Evolutionary conservation across 176 grass and related monocot genomes (phyloP).

Genomic region (Pontederia crassipes): DNA sequence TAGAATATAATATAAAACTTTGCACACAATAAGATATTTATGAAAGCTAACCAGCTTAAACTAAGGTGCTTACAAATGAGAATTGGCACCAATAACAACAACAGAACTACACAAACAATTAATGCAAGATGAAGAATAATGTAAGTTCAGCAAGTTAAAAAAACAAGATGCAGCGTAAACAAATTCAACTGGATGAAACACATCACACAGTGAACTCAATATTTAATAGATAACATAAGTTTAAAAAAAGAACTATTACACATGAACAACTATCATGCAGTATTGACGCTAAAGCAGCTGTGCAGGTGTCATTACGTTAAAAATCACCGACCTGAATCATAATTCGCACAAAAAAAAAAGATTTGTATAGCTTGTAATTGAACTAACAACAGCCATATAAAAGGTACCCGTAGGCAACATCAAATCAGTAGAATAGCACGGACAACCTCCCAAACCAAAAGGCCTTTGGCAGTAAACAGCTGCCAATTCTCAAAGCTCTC

Average conservation of each 20-base stretch:
- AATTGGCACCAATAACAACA: no score
- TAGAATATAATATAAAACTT: neutral
- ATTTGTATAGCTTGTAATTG: neutral
- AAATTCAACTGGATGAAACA: no score
- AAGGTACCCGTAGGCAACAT: neutral
- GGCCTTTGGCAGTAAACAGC: neutral
- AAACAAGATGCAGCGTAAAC: no score
- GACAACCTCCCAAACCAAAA: neutral
- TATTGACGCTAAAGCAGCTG: no score
- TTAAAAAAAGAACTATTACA: no score
- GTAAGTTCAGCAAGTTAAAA: no score
- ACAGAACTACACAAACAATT: no score
- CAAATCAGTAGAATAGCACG: neutral
- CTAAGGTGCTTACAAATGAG: neutral
- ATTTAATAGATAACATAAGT: no score
- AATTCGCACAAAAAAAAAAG: neutral
- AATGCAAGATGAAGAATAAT: no score
- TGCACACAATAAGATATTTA: neutral
- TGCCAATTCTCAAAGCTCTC: slow-evolving; percentile 11
- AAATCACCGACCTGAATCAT: neutral
- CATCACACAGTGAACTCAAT: no score
- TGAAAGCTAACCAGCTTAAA: neutral
- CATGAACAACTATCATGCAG: no score
- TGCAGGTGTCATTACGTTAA: no score
- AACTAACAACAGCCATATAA: neutral